A percentile compares a stretch with the other conserved stretches of the same genome.
Evolutionary conservation across 1,284 basidiomycete species (phyloP).

Genomic region (Ceratorhiza oryzae-sativae): DNA sequence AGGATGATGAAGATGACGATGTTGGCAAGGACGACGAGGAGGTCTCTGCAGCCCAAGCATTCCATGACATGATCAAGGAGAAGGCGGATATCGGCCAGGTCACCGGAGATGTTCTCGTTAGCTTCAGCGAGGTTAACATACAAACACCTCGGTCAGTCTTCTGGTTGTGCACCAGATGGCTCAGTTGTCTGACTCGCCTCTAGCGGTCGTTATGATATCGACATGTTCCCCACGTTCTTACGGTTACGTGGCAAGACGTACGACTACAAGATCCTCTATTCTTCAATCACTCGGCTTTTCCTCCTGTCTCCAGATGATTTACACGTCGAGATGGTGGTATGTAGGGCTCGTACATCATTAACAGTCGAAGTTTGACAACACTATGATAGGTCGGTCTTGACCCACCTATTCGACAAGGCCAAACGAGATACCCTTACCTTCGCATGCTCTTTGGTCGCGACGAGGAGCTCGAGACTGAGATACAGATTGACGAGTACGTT

Average conservation of each 20-base stretch:
- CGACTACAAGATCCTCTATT: constrained; percentile 97
- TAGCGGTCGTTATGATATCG: constrained; percentile 95
- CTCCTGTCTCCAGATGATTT: constrained; percentile 92
- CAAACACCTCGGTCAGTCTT: constrained; percentile 75
- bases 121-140: constrained; percentile 97
- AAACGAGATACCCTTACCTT: constrained; percentile 96
- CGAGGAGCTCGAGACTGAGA: constrained; percentile 95
- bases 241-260: constrained; percentile 97
- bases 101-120: constrained; percentile 90
- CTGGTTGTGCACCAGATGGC: constrained; percentile 24
- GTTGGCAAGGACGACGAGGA: constrained; percentile 71
- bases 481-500: constrained; percentile 90
- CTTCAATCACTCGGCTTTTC: constrained; percentile 89
- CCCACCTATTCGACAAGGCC: constrained; percentile 96
- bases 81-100: constrained; percentile 95
- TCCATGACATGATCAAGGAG: constrained; percentile 97
- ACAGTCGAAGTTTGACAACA: background rate
- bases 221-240: constrained; percentile 95
- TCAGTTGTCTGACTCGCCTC: background rate
- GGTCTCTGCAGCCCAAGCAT: constrained; percentile 89
- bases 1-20: constrained; percentile 63
- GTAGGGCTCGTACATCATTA: constrained; percentile 46
- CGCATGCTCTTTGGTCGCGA: constrained; percentile 98
- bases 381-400: constrained; percentile 78
- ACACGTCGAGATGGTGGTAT: constrained; percentile 92